These are phyloP conservation scores for Blastobotrys aristatus DNA, from an alignment of 1,139 yeast species.

Conservation along the genomic window DNA sequence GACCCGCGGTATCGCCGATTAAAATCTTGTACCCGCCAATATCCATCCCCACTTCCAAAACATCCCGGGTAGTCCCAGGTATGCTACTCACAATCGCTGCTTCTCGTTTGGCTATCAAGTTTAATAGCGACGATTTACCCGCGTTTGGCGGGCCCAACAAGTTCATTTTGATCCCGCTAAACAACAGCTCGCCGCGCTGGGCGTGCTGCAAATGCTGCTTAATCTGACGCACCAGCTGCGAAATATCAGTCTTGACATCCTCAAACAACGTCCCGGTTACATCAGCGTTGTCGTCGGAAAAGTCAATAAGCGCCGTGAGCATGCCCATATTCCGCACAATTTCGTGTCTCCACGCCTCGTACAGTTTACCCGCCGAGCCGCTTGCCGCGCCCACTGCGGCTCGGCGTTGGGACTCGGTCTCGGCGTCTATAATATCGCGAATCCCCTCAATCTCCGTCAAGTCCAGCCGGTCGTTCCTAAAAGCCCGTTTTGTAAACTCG, in stretches of 20 bases:
- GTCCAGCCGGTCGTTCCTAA: constrained; percentile 60
- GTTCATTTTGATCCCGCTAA: constrained; percentile 68
- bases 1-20: constrained; percentile 92
- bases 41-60: constrained; percentile 75
- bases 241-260: constrained; percentile 45
- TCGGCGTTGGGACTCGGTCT: constrained; percentile 80
- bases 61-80: constrained; percentile 94
- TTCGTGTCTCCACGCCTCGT: constrained; percentile 60
- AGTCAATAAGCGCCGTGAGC: constrained; percentile 84
- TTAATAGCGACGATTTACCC: constrained; percentile 85
- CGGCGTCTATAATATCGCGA: constrained; percentile 85
- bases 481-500: constrained; percentile 84
- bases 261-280: constrained; percentile 56
- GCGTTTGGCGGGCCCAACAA: constrained; percentile 94
- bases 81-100: constrained; percentile 88
- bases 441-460: constrained; percentile 89
- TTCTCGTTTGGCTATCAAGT: constrained; percentile 66
- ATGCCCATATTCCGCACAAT: constrained; percentile 66
- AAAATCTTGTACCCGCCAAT: constrained; percentile 79
- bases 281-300: constrained; percentile 87
- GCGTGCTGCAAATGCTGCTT: constrained; percentile 41
- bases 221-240: constrained; percentile 43
- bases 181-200: constrained; percentile 56
- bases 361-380: constrained; percentile 56
- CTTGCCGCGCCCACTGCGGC: constrained; percentile 70